These are phyloP conservation scores for Tylopilus orsonianus DNA, from an alignment of 1,284 basidiomycete genomes.

Conservation along the genomic window DNA sequence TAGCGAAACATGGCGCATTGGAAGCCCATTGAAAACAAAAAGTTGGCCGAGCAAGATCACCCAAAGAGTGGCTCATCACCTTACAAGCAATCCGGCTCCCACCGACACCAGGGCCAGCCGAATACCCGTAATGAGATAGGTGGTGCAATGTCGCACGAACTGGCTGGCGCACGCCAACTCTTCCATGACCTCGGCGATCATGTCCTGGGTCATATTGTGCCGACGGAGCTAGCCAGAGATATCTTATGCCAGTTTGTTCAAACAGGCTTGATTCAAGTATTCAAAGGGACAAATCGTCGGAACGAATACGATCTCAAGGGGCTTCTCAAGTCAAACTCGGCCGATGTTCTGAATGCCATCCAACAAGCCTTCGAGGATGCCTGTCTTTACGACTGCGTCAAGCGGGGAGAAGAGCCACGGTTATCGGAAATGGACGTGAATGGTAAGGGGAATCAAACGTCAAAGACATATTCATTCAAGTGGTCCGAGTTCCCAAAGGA, in stretches of 20 bases:
- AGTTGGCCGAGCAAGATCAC: too few species aligned
- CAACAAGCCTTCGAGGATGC: constrained; percentile 8
- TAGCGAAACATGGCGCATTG: too few species aligned
- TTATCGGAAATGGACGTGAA: neutral
- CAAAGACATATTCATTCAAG: constrained; percentile 7
- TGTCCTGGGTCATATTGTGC: constrained; percentile 13
- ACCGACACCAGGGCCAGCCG: too few species aligned
- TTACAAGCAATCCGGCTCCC: too few species aligned
- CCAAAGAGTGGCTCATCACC: too few species aligned
- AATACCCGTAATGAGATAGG: too few species aligned
- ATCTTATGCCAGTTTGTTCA: constrained; percentile 1
- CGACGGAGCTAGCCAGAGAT: constrained; percentile 9
- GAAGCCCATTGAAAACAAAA: too few species aligned
- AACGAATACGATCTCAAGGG: neutral
- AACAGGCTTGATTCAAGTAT: constrained; percentile 1
- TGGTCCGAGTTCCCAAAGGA: constrained; percentile 10
- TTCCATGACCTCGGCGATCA: constrained; percentile 12
- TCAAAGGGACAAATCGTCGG: neutral
- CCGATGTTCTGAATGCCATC: neutral
- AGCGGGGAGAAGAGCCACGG: neutral
- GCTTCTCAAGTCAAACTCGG: neutral
- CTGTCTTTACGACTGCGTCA: neutral
- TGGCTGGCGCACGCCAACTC: too few species aligned
- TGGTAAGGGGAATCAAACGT: neutral
- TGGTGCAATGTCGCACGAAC: too few species aligned